Evolutionary conservation across 257 asterid genomes (phyloP).

Genomic region (Rubia yunnanensis): DNA sequence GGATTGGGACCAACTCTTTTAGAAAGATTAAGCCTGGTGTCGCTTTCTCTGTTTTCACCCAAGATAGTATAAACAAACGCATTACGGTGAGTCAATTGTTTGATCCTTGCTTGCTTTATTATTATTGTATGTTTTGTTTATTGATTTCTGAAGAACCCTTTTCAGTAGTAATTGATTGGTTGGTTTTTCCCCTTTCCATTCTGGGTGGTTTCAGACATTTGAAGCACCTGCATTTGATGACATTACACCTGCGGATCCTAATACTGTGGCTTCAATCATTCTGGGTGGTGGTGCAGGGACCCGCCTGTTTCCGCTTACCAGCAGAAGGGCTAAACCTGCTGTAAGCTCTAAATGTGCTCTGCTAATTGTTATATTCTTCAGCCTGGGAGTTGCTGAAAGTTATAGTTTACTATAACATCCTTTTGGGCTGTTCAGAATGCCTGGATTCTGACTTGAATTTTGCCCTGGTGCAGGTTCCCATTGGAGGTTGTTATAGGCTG

Average conservation of each 20-base stretch:
- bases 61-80: constrained; percentile 51
- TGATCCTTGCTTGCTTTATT: neutral
- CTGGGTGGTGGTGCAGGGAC: constrained; percentile 97
- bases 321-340: constrained; percentile 90
- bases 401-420: neutral
- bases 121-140: neutral
- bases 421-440: neutral
- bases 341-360: constrained; percentile 32
- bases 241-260: constrained; percentile 54
- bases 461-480: constrained; percentile 52
- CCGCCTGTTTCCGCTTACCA: constrained; percentile 92
- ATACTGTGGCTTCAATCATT: constrained; percentile 65
- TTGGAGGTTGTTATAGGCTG: constrained; percentile 90
- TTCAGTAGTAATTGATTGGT: neutral
- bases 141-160: neutral
- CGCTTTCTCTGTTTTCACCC: constrained; percentile 54
- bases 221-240: constrained; percentile 30
- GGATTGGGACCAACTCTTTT: constrained; percentile 20
- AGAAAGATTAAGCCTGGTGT: constrained; percentile 43
- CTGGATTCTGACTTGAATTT: neutral
- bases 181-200: constrained; percentile 12
- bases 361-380: neutral
- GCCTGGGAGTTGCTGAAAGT: neutral
- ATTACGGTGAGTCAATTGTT: constrained; percentile 31
- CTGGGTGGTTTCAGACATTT: constrained; percentile 35